phyloP scores from a whole-genome alignment of 129 eudicot genomes.

The Lonicera japonica region DNA sequence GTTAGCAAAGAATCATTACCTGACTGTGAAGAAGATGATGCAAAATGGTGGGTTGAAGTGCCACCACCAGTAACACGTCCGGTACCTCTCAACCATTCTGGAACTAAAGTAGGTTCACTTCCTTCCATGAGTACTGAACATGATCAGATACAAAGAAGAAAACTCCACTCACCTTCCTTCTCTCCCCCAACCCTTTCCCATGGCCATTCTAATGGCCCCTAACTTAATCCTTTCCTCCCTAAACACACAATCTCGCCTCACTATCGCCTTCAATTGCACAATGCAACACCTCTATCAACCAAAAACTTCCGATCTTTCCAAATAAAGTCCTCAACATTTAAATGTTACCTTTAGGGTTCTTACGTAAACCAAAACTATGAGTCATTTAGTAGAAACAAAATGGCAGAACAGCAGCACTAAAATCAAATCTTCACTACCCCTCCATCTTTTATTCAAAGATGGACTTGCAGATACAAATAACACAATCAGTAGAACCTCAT shows the following conservation, averaged over 20 bases:
- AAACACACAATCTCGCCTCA: background rate
- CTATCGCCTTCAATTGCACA: background rate
- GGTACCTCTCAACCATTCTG: slow-evolving; percentile 64
- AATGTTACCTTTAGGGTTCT: no score
- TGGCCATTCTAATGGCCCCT: background rate
- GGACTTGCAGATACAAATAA: slow-evolving; percentile 4
- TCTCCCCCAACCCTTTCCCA: background rate
- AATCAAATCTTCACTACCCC: background rate
- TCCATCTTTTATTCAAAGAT: slow-evolving; percentile 21
- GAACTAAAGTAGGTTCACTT: slow-evolving; percentile 70
- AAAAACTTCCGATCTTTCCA: background rate
- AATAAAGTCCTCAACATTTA: background rate
- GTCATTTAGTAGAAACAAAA: no score
- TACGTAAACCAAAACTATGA: no score
- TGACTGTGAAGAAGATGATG: slow-evolving; percentile 28
- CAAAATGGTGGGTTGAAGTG: slow-evolving; percentile 34
- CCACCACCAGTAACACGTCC: slow-evolving; percentile 49
- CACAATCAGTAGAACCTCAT: slow-evolving; percentile 6
- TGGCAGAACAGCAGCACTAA: no score
- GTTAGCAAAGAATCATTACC: slow-evolving; percentile 27
- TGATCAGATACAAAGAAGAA: slow-evolving; percentile 16
- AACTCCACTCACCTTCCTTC: slow-evolving; percentile 6
- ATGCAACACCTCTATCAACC: background rate
- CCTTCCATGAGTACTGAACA: slow-evolving; percentile 60
- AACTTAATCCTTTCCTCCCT: background rate